These are phyloP conservation scores for Auricularia sp. DNA, from an alignment of 768 basidiomycete genomes.

Conservation along the genomic window DNA sequence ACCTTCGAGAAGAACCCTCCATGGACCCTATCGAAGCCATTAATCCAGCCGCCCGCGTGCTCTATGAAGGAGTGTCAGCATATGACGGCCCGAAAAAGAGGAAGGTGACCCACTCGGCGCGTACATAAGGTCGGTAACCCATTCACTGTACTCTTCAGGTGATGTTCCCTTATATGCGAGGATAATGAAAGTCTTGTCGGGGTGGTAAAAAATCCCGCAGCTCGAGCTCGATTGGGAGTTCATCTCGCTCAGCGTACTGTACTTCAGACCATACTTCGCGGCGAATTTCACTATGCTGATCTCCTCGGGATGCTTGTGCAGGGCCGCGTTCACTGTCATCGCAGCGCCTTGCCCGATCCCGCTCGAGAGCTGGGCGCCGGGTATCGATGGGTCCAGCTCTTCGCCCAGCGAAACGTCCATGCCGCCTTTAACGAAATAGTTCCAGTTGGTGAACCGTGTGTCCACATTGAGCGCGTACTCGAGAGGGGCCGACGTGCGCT, in stretches of 20 bases:
- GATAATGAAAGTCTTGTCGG: slow-evolving; percentile 13
- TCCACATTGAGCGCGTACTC: too few relatives aligned
- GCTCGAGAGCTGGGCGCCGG: slow-evolving; percentile 8
- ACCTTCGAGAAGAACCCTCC: slow-evolving; percentile 14
- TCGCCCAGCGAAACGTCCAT: too few relatives aligned
- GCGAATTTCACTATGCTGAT: slow-evolving; percentile 10
- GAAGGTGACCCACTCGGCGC: slow-evolving; percentile 1
- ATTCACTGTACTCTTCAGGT: slow-evolving; percentile 14
- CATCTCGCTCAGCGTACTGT: slow-evolving; percentile 12
- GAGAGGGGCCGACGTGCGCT: slow-evolving; percentile 13
- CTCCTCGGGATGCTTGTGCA: slow-evolving; percentile 13
- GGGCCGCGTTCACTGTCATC: slow-evolving; percentile 6
- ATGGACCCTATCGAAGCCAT: slow-evolving; percentile 14
- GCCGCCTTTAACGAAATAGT: too few relatives aligned
- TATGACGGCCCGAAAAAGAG: too few relatives aligned
- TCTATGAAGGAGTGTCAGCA: too few relatives aligned
- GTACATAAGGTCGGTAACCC: slow-evolving; percentile 14
- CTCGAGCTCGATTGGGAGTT: slow-evolving; percentile 13
- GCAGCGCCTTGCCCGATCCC: slow-evolving; percentile 9
- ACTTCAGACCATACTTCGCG: slow-evolving; percentile 9
- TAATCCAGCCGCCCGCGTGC: slow-evolving; percentile 8
- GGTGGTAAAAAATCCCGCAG: slow-evolving; percentile 16
- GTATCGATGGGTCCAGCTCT: neutral
- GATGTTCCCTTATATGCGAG: slow-evolving; percentile 15
- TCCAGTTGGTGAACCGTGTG: too few relatives aligned